Percentiles rank a stretch among this genome's conserved stretches.
These are phyloP conservation scores for Aspergillus ostianus DNA, from an alignment of 495 filamentous ascomycete species.

Conservation along the genomic window DNA sequence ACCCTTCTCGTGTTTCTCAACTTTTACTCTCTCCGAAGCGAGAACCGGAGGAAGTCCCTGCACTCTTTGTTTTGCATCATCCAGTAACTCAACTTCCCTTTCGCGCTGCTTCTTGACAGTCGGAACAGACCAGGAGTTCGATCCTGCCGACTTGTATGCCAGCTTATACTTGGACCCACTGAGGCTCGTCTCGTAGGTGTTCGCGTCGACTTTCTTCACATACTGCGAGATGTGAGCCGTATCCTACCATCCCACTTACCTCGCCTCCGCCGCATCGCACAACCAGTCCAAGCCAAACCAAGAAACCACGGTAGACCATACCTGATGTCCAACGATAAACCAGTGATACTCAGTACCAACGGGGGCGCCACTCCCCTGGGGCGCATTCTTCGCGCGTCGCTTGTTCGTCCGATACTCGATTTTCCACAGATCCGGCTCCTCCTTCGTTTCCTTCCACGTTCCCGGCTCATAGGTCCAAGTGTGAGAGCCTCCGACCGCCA, in stretches of 20 bases:
- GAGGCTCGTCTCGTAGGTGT: conserved; percentile 37
- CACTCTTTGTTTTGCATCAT: conserved; percentile 31
- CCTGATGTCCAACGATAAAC: conserved; percentile 39
- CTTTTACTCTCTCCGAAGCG: conserved; percentile 30
- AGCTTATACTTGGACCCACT: conserved; percentile 39
- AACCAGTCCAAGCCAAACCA: conserved; percentile 1
- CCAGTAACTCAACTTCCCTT: conserved; percentile 31
- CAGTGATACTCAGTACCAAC: conserved; percentile 39
- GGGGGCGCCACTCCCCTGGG: conserved; percentile 31
- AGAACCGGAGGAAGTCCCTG: conserved; percentile 33
- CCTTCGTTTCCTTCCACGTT: conserved; percentile 34
- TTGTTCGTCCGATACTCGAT: conserved; percentile 35
- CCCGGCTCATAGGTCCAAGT: conserved; percentile 35
- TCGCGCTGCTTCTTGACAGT: conserved; percentile 36
- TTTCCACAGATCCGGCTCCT: conserved; percentile 35
- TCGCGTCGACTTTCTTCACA: conserved; percentile 36
- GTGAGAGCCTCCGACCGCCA: conserved; percentile 34
- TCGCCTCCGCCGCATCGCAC: neutral
- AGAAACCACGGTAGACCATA: conserved; percentile 5
- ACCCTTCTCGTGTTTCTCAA: conserved; percentile 29
- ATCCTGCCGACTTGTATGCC: conserved; percentile 29
- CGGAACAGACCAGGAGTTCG: conserved; percentile 34
- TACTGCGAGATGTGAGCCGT: conserved; percentile 16
- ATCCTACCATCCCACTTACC: neutral
- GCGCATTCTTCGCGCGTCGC: conserved; percentile 28